These are phyloP conservation scores for Buddleja alternifolia DNA, from an alignment of 257 asterid species.

Conservation along the genomic window DNA sequence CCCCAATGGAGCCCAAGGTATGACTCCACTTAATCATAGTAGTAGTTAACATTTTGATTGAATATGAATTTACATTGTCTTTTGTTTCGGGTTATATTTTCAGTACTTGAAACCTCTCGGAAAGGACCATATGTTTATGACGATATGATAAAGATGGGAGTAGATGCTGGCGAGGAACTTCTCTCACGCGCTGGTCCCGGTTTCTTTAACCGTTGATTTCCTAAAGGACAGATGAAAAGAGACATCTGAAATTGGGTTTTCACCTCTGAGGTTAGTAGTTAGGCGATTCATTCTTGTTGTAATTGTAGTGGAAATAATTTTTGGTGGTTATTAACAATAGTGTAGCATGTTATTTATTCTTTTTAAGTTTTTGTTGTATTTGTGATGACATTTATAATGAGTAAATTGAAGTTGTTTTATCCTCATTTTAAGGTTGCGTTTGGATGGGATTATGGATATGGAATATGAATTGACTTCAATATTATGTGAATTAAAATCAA, in stretches of 20 bases:
- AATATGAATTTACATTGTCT: no score
- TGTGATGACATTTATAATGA: not conserved
- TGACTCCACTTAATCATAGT: no score
- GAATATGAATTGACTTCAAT: not conserved
- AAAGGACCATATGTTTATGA: slow-evolving; percentile 64
- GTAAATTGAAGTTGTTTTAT: not conserved
- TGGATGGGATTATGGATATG: no score
- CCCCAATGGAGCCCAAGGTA: slow-evolving; percentile 88
- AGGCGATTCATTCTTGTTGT: slow-evolving; percentile 23
- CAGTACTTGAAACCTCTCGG: slow-evolving; percentile 88
- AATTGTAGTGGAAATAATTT: not conserved
- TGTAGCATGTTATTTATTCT: not conserved
- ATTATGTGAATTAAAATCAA: not conserved
- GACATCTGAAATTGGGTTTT: not conserved
- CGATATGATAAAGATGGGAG: slow-evolving; percentile 84
- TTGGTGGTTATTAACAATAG: slow-evolving; percentile 14
- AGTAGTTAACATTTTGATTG: no score
- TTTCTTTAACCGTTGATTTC: slow-evolving; percentile 53
- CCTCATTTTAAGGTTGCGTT: no score
- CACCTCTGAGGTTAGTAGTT: slow-evolving; percentile 24
- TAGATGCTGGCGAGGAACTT: slow-evolving; percentile 93
- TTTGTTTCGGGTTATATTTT: not conserved
- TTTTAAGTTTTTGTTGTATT: no score
- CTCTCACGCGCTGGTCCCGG: slow-evolving; percentile 83
- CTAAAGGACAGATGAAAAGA: slow-evolving; percentile 6